Evolutionary conservation across 768 basidiomycete species (phyloP), one percentile per base, ranked within the genome.

Genomic region (Trichaptum fuscoviolaceum): DNA sequence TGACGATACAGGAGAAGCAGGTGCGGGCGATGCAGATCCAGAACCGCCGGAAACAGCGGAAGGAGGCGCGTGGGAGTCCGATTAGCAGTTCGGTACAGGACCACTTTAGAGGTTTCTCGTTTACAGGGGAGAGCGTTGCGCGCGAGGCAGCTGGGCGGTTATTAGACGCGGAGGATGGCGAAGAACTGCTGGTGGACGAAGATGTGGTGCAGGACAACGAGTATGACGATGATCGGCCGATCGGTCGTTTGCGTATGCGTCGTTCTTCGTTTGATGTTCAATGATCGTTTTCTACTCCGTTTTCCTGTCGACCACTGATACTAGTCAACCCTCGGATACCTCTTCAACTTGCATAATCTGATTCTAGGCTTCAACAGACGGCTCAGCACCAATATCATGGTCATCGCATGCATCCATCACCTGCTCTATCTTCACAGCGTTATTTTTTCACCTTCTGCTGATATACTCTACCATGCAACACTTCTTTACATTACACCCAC

Each of bases 41-140:
- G 68, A 58, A 66, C 65, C 27, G 65, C 65, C 34, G 77, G 76
- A 80, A 78, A 73, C 83, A 80, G 75, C 78, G 77, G 69, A 79
- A 80, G 23, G 79, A 75, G 18, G 75, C 74, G 34, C 78, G 71
- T 57, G 88, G 86, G 12, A 87, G 84, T 35, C 94, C 93, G 57
- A 80, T 98, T 73, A 96, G 95, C 69, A 93, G 81, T 75, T 93
- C 90, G 73, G 92, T 98, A 60, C 96, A 99, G 79, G 96, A 96
- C 79, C 95, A 97, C 75, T 99, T 99, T 77, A 85, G 90, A 60
- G 96, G 96, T 23, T 99, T 99, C 82, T 96, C 92, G 8, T 93
- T 89, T 74, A 87, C 87, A 63, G 88, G 87, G 26, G 89, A 91
- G 79, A 88, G 87, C 65, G 76, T 91, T 60, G 69, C 72, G 66